These are phyloP conservation scores for Fusarium coicis DNA, from an alignment of 2,329 filamentous ascomycete species.

Conservation along the genomic window DNA sequence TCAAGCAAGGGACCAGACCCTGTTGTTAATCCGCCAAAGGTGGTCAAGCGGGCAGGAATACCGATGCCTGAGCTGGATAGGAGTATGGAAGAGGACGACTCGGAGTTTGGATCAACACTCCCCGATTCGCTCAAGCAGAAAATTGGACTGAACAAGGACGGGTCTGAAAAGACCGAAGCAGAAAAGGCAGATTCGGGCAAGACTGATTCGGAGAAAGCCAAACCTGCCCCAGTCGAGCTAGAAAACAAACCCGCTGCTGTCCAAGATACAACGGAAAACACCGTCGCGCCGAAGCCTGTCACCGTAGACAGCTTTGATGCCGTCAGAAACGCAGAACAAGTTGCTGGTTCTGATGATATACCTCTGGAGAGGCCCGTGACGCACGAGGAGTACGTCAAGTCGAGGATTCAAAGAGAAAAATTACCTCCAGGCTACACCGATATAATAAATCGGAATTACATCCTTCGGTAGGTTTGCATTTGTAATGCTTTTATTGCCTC, in stretches of 20 bases:
- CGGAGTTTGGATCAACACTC: slow-evolving; percentile 45
- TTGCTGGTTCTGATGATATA: slow-evolving; percentile 2
- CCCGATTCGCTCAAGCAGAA: slow-evolving; percentile 49
- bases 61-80: slow-evolving; percentile 40
- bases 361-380: slow-evolving; percentile 53
- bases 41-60: slow-evolving; percentile 37
- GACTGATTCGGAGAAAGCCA: neutral
- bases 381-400: slow-evolving; percentile 65
- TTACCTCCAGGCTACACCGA: slow-evolving; percentile 63
- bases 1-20: slow-evolving; percentile 7
- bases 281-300: neutral
- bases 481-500: slow-evolving; percentile 12
- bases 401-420: slow-evolving; percentile 55
- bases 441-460: slow-evolving; percentile 63
- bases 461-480: slow-evolving; percentile 64
- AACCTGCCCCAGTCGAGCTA: neutral
- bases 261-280: slow-evolving; percentile 8
- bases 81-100: slow-evolving; percentile 31
- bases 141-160: slow-evolving; percentile 34
- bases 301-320: slow-evolving; percentile 25
- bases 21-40: slow-evolving; percentile 12
- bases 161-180: neutral
- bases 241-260: slow-evolving; percentile 18
- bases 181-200: slow-evolving; percentile 6
- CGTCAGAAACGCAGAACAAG: slow-evolving; percentile 13